These are phyloP conservation scores for Millerozyma acaciae DNA, from an alignment of 805 yeast species.

Conservation along the genomic window DNA sequence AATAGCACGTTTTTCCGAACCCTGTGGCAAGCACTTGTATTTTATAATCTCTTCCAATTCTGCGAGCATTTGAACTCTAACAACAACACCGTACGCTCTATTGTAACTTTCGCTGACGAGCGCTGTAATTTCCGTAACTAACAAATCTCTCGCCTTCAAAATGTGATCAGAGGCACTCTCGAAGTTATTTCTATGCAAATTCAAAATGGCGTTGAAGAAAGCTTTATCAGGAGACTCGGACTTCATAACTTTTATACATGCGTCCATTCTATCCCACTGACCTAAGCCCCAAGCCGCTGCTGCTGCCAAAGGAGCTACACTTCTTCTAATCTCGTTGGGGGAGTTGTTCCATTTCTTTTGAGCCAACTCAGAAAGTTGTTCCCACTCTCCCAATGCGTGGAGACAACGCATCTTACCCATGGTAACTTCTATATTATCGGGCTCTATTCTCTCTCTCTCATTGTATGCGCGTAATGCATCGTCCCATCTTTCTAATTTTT, in stretches of 20 bases:
- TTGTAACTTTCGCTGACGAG: conserved; percentile 92
- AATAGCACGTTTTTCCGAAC: conserved; percentile 70
- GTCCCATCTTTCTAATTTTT: conserved; percentile 95
- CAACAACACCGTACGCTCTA: conserved; percentile 95
- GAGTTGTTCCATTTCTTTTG: conserved; percentile 79
- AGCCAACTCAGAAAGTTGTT: conserved; percentile 79
- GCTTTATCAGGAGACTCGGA: conserved; percentile 91
- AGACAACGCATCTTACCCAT: conserved; percentile 98
- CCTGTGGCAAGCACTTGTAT: conserved; percentile 80
- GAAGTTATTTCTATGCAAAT: conserved; percentile 82
- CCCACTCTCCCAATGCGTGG: conserved; percentile 99
- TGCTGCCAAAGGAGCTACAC: conserved; percentile 95
- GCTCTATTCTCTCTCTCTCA: conserved; percentile 62
- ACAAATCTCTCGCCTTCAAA: conserved; percentile 76
- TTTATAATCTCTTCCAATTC: conserved; percentile 92
- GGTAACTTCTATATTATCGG: conserved; percentile 77
- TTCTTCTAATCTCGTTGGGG: conserved; percentile 66
- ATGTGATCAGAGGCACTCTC: conserved; percentile 78
- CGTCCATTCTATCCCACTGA: conserved; percentile 95
- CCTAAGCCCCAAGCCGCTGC: conserved; percentile 99
- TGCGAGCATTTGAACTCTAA: conserved; percentile 94
- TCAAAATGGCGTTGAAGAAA: conserved; percentile 86
- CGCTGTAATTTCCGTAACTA: conserved; percentile 92
- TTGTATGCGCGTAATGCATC: conserved; percentile 91
- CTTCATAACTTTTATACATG: conserved; percentile 85